Conservation (phyloP, 116 monocot genomes). For the Papilionanthe hybrid region DNA sequence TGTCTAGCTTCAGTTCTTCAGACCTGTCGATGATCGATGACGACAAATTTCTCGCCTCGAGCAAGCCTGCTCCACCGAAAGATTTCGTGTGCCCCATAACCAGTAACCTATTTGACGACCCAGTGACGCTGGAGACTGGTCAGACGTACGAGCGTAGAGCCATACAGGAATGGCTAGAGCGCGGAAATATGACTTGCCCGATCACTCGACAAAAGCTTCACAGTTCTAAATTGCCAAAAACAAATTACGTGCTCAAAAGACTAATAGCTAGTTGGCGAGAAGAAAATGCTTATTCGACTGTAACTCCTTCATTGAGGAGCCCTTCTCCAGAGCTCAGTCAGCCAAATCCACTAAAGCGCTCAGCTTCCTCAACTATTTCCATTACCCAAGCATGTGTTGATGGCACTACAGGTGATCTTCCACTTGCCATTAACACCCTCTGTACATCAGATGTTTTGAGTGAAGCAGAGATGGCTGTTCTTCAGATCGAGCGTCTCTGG, state of each 20-base stretch:
- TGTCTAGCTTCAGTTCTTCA: conserved; percentile 20
- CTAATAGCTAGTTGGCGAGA: conserved; percentile 49
- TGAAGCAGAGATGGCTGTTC: conserved; percentile 43
- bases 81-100: conserved; percentile 67
- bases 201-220: conserved; percentile 54
- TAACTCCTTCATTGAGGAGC: conserved; percentile 8
- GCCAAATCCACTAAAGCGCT: conserved; percentile 1
- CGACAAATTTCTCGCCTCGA: conserved; percentile 8
- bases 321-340: conserved; percentile 10
- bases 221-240: conserved; percentile 44
- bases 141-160: conserved; percentile 59
- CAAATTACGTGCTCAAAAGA: conserved; percentile 59
- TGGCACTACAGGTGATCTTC: conserved; percentile 23
- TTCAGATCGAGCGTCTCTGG: conserved; percentile 37
- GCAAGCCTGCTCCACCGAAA: conserved; percentile 36
- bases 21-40: conserved; percentile 20
- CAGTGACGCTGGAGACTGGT: conserved; percentile 57
- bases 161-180: conserved; percentile 51
- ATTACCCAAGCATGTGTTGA: conserved; percentile 34
- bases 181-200: conserved; percentile 52
- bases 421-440: conserved; percentile 28
- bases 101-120: conserved; percentile 47
- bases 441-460: conserved; percentile 43
- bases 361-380: conserved; percentile 47
- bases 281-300: conserved; percentile 23